Conservation (phyloP, 192 early-diverging fungal genomes). For the Spizellomyces punctatus region DNA sequence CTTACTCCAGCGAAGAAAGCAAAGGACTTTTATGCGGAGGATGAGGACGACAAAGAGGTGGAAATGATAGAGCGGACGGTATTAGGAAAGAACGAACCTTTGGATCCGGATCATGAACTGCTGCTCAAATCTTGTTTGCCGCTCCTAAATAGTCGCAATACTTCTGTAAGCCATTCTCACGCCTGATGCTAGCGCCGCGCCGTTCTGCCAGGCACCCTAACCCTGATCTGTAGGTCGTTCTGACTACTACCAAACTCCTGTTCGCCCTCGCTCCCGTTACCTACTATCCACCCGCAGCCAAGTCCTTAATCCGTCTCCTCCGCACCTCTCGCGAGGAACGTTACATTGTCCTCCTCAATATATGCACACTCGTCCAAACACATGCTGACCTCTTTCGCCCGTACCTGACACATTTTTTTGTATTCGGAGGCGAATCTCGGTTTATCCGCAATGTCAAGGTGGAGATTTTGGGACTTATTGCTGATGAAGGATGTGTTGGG, state of each 20-base stretch:
- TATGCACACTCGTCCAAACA: constrained; percentile 70
- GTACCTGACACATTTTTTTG: constrained; percentile 78
- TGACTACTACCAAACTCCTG: constrained; percentile 36
- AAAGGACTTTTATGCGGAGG: constrained; percentile 29
- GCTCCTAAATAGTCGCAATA: constrained; percentile 79
- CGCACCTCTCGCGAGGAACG: constrained; percentile 71
- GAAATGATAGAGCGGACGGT: neutral
- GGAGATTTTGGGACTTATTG: constrained; percentile 76
- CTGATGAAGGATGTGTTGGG: constrained; percentile 66
- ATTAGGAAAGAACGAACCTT: neutral
- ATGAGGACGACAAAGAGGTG: constrained; percentile 42
- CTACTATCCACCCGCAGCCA: constrained; percentile 15
- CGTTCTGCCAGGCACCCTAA: neutral
- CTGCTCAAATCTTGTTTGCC: constrained; percentile 68
- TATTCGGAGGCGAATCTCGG: constrained; percentile 74
- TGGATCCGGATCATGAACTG: constrained; percentile 83
- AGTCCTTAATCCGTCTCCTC: constrained; percentile 76
- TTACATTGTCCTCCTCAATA: constrained; percentile 76
- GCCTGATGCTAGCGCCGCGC: neutral
- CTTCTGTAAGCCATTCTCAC: constrained; percentile 53
- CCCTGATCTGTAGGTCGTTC: constrained; percentile 9
- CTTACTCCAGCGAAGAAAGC: neutral
- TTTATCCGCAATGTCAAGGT: constrained; percentile 84
- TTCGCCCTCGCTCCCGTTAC: constrained; percentile 34
- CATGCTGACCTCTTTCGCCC: constrained; percentile 71